phyloP scores from a whole-genome alignment of 768 basidiomycete species.

The Hypholoma sublateritium region DNA sequence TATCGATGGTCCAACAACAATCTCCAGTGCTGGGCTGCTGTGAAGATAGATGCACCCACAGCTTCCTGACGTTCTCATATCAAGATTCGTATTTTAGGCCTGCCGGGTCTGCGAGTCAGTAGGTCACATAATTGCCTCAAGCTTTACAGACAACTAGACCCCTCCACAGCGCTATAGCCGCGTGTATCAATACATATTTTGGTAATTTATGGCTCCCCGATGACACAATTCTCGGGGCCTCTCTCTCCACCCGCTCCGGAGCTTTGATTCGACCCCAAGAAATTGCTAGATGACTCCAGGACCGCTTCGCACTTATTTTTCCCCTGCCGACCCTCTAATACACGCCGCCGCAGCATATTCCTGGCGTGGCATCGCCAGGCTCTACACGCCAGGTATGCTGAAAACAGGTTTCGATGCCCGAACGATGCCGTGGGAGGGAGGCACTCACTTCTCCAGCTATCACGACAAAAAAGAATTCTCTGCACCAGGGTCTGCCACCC shows the following conservation, averaged over 20 bases:
- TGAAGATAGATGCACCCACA: too few relatives aligned
- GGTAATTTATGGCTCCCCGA: background rate
- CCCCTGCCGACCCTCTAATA: background rate
- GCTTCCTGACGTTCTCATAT: too few relatives aligned
- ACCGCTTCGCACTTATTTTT: background rate
- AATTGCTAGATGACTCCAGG: background rate
- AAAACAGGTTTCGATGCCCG: background rate
- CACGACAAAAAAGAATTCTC: too few relatives aligned
- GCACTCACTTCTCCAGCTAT: background rate
- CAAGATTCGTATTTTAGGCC: too few relatives aligned
- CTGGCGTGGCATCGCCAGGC: conserved; percentile 7
- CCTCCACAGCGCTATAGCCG: too few relatives aligned
- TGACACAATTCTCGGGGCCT: background rate
- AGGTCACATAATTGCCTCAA: too few relatives aligned
- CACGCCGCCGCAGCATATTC: background rate
- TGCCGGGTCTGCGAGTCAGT: too few relatives aligned
- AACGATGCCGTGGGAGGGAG: background rate
- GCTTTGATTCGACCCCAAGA: background rate
- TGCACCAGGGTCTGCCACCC: background rate
- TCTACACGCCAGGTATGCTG: conserved; percentile 3
- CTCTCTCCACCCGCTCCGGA: background rate
- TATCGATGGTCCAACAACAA: too few relatives aligned
- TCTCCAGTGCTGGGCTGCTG: too few relatives aligned
- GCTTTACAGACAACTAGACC: too few relatives aligned
- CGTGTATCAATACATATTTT: too few relatives aligned